phyloP scores from a whole-genome alignment of 2,329 filamentous ascomycete species.

The Myriosclerotinia duriaeana region DNA sequence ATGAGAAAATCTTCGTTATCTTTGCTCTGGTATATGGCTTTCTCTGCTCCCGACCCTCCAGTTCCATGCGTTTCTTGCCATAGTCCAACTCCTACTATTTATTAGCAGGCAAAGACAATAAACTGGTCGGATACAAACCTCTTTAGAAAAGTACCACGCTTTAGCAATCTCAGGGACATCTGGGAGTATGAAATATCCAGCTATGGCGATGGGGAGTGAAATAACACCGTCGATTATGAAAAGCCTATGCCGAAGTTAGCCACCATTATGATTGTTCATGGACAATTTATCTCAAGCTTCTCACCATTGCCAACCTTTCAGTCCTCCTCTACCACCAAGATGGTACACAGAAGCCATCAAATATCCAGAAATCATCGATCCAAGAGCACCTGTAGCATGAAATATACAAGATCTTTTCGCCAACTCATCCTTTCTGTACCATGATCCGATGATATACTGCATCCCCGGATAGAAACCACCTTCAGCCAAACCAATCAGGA shows the following conservation, averaged over 20 bases:
- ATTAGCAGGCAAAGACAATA: constrained; percentile 25
- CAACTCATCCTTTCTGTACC: constrained; percentile 47
- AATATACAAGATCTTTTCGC: constrained; percentile 55
- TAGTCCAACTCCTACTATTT: constrained; percentile 17
- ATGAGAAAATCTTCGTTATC: constrained; percentile 40
- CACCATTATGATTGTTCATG: not conserved
- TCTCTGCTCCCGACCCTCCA: constrained; percentile 43
- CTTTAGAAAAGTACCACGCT: constrained; percentile 23
- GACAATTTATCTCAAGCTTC: not conserved
- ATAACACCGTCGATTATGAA: constrained; percentile 46
- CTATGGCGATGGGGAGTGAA: constrained; percentile 39
- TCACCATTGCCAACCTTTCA: constrained; percentile 43
- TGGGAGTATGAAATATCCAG: constrained; percentile 35
- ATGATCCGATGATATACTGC: constrained; percentile 57
- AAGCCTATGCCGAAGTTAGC: constrained; percentile 34
- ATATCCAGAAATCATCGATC: constrained; percentile 47
- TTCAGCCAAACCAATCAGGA: constrained; percentile 50
- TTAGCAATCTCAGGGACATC: constrained; percentile 42
- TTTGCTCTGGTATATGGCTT: constrained; percentile 43
- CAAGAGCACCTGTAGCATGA: constrained; percentile 58
- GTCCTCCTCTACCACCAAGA: constrained; percentile 43
- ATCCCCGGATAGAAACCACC: constrained; percentile 52
- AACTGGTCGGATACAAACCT: constrained; percentile 18
- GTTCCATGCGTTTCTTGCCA: constrained; percentile 34
- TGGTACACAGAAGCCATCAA: constrained; percentile 47